phyloP scores from a whole-genome alignment of 768 basidiomycete genomes.

The Lactarius psammicola region DNA sequence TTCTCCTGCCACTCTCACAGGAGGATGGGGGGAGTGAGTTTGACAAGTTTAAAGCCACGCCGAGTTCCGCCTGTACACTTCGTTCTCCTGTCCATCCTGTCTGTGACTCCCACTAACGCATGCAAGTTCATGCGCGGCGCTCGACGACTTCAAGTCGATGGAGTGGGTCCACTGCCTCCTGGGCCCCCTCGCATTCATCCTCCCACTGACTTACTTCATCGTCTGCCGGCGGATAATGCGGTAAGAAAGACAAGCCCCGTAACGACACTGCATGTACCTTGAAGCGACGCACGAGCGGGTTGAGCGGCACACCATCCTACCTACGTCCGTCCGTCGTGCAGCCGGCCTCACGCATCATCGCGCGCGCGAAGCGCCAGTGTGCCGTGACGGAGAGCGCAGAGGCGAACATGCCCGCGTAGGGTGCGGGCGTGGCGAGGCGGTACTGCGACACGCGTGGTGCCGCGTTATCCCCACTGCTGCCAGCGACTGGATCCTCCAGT shows the following conservation, averaged over 20 bases:
- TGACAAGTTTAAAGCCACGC: conserved; percentile 89
- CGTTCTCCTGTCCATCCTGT: not conserved
- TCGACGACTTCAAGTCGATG: conserved; percentile 94
- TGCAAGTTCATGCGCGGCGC: conserved; percentile 74
- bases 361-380: conserved; percentile 75
- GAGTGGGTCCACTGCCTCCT: conserved; percentile 96
- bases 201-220: conserved; percentile 81
- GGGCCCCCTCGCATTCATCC: conserved; percentile 81
- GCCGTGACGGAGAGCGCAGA: conserved; percentile 71
- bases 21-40: conserved; percentile 87
- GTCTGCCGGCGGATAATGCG: conserved; percentile 76
- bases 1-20: conserved; percentile 77
- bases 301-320: conserved; percentile 49
- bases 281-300: conserved; percentile 58
- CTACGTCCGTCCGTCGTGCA: conserved; percentile 48
- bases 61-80: conserved; percentile 87
- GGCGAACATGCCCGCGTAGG: conserved; percentile 87
- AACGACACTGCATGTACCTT: conserved; percentile 68
- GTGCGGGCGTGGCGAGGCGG: conserved; percentile 82
- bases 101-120: not conserved
- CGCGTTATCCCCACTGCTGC: conserved; percentile 52
- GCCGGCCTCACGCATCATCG: conserved; percentile 57
- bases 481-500: too few species aligned
- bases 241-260: conserved; percentile 81
- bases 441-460: conserved; percentile 97